Evolutionary conservation across 2,329 filamentous ascomycete genomes (phyloP).

Genomic region (Alternaria triticina): DNA sequence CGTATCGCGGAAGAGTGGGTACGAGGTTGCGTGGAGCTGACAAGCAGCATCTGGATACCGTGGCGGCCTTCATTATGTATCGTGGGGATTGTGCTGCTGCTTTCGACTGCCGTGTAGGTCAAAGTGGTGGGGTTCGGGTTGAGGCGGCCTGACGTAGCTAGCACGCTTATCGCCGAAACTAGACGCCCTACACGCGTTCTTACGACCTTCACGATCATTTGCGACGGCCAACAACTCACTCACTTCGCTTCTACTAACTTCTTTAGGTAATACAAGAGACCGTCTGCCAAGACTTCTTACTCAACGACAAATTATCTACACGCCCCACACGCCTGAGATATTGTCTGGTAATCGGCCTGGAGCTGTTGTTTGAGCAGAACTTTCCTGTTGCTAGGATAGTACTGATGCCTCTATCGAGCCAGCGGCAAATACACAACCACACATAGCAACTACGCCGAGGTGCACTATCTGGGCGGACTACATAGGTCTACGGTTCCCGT

Average conservation of each 20-base stretch:
- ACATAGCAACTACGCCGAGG: not conserved
- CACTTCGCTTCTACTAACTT: not conserved
- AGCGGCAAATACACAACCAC: not conserved
- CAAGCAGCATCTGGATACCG: constrained; percentile 16
- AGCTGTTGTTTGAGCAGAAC: not conserved
- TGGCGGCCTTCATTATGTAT: constrained; percentile 9
- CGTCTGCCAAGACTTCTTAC: not conserved
- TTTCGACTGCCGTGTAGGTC: not conserved
- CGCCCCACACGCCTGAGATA: not conserved
- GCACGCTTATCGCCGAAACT: constrained; percentile 7
- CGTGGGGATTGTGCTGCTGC: not conserved
- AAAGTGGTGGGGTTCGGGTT: not conserved
- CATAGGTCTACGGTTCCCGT: not conserved
- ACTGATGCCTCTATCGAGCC: not conserved
- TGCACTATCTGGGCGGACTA: not conserved
- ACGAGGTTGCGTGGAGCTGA: constrained; percentile 21
- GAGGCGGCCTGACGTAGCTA: constrained; percentile 13
- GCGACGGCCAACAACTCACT: not conserved
- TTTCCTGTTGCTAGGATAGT: not conserved
- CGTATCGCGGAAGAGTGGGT: constrained; percentile 12
- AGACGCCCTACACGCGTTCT: constrained; percentile 21
- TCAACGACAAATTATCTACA: not conserved
- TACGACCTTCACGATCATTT: constrained; percentile 7
- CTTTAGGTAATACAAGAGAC: not conserved
- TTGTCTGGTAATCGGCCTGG: not conserved